A percentile compares a stretch with the other conserved stretches of the same genome.
phyloP scores from a whole-genome alignment of 139 green algal genomes.

The Coelastrella sp. region DNA sequence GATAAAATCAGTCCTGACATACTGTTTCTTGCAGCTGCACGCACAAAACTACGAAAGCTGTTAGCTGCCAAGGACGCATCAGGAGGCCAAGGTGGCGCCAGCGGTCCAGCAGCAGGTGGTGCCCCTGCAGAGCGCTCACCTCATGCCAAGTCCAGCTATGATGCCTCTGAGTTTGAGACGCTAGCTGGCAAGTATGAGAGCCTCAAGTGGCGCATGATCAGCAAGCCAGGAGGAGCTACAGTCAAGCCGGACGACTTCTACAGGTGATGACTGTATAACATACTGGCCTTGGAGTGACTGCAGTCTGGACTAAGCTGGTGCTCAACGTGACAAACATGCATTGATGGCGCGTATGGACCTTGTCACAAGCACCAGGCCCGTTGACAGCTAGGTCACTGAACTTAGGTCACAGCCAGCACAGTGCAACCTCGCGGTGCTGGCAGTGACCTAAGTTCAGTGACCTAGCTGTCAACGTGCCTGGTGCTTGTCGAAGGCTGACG shows the following conservation, averaged over 20 bases:
- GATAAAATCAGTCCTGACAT: no score
- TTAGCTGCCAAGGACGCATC: conserved; percentile 36
- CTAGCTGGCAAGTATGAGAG: conserved; percentile 78
- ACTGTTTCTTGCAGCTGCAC: conserved; percentile 69
- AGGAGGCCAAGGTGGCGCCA: background rate
- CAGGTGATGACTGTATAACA: conserved; percentile 2
- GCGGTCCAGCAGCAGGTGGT: background rate
- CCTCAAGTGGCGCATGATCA: conserved; percentile 93
- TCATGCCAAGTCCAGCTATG: conserved; percentile 82
- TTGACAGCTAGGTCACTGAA: no score
- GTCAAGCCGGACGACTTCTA: conserved; percentile 79
- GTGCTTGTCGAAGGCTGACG: no score
- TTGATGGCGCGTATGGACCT: no score
- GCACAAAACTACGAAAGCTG: conserved; percentile 78
- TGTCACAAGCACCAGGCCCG: no score
- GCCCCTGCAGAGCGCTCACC: conserved; percentile 64
- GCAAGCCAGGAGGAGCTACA: conserved; percentile 89
- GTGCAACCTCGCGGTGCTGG: no score
- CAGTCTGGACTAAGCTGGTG: background rate
- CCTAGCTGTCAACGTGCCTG: no score
- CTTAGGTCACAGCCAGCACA: no score
- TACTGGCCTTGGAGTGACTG: background rate
- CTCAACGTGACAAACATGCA: no score
- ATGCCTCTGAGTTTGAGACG: conserved; percentile 71
- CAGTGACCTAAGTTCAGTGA: no score